phyloP scores from a whole-genome alignment of 1,284 basidiomycete genomes.

The Puccinia triticina region DNA sequence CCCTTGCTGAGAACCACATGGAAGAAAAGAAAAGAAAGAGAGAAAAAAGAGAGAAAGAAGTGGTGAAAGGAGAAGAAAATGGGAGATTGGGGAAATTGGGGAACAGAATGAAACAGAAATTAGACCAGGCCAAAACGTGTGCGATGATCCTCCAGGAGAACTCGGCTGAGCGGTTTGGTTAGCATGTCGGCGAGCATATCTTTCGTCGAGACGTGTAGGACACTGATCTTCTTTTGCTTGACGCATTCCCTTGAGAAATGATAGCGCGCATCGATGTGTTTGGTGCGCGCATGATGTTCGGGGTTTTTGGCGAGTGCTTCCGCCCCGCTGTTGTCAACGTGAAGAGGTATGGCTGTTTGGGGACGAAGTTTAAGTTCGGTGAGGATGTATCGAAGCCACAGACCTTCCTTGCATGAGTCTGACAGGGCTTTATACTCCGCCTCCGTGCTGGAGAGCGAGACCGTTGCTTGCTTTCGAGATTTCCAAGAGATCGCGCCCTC shows the following conservation, averaged over 20 bases:
- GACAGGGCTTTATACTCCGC: no score
- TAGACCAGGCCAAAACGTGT: background rate
- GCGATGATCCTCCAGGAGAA: no score
- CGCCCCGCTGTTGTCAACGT: background rate
- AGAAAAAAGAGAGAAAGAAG: background rate
- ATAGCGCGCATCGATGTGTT: background rate
- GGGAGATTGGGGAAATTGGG: no score
- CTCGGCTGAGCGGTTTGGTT: background rate
- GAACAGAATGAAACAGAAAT: no score
- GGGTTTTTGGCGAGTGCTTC: background rate
- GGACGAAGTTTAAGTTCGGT: no score
- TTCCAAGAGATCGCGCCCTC: no score
- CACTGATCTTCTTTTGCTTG: background rate
- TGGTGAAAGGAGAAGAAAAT: background rate
- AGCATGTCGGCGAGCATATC: conserved; percentile 10
- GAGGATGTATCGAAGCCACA: no score
- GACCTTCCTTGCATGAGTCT: no score
- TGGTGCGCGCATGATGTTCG: background rate
- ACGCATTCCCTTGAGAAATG: background rate
- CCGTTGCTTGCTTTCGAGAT: no score
- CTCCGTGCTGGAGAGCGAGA: no score
- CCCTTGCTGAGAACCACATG: no score
- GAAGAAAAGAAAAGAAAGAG: background rate
- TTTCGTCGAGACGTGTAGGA: background rate
- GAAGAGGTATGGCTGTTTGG: background rate